Evolutionary conservation across 768 basidiomycete genomes (phyloP).

Genomic region (Candolleomyces aberdarensis): DNA sequence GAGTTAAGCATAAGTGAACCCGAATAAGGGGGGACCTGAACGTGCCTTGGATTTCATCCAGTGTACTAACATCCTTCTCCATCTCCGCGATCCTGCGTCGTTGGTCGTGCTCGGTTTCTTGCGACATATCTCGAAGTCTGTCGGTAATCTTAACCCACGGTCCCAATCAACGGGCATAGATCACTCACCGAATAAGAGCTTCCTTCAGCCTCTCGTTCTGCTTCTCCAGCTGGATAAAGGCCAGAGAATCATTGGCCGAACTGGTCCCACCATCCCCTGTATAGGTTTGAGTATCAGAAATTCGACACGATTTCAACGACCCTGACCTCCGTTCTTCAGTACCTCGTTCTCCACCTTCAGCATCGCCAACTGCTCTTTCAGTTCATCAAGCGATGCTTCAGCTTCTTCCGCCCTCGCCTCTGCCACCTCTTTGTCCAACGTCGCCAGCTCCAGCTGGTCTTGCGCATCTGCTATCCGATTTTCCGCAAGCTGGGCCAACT

Average conservation of each 20-base stretch:
- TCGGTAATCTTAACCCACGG: not conserved
- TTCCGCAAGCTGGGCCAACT: conserved; percentile 71
- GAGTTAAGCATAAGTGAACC: not conserved
- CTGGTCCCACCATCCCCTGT: conserved; percentile 22
- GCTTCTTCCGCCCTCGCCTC: conserved; percentile 87
- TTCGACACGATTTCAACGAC: conserved; percentile 6
- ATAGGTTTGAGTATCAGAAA: conserved; percentile 1
- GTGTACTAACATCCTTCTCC: conserved; percentile 78
- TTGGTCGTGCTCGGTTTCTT: conserved; percentile 85
- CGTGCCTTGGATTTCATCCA: conserved; percentile 80
- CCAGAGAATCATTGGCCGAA: conserved; percentile 54
- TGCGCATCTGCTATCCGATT: conserved; percentile 70
- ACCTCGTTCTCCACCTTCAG: conserved; percentile 83
- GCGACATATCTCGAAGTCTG: conserved; percentile 85
- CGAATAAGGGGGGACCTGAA: not conserved
- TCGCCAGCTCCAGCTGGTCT: conserved; percentile 92
- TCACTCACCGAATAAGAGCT: conserved; percentile 73
- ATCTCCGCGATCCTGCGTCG: conserved; percentile 78
- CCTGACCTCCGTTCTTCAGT: conserved; percentile 54
- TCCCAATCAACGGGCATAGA: not conserved
- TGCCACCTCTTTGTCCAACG: conserved; percentile 94
- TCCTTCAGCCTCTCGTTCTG: conserved; percentile 96
- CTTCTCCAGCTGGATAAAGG: conserved; percentile 87
- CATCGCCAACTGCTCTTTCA: conserved; percentile 75
- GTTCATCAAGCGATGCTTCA: conserved; percentile 72